Evolutionary conservation across 306 rosid genomes (phyloP).

Genomic region (Gynostemma pentaphyllum): DNA sequence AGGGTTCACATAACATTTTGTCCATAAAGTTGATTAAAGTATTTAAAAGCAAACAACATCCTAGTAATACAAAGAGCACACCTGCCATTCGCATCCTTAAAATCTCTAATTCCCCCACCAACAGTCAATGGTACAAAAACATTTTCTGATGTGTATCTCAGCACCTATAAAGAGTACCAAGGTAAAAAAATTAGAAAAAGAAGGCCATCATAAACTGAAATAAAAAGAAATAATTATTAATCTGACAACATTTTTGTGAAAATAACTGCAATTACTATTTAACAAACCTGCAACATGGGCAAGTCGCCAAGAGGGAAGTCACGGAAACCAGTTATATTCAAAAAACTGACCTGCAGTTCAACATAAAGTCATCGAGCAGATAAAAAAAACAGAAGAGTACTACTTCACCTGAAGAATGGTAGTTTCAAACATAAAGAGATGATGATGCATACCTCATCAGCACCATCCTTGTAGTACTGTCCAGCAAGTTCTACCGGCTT

Average conservation of each 20-base stretch:
- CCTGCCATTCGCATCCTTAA: slow-evolving; percentile 86
- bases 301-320: slow-evolving; percentile 97
- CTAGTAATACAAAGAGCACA: slow-evolving; percentile 17
- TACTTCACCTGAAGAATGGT: not conserved
- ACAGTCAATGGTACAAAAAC: slow-evolving; percentile 96
- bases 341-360: slow-evolving; percentile 64
- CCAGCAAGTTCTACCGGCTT: slow-evolving; percentile 96
- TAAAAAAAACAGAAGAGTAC: not conserved
- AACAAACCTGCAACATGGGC: slow-evolving; percentile 92
- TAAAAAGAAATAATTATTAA: not conserved
- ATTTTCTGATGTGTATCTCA: slow-evolving; percentile 80
- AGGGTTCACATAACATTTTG: not conserved
- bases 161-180: slow-evolving; percentile 41
- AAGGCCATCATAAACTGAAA: no score
- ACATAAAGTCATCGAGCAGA: slow-evolving; percentile 13
- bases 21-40: slow-evolving; percentile 4
- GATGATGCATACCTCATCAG: slow-evolving; percentile 68
- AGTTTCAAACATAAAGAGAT: not conserved
- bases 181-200: not conserved
- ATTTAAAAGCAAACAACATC: not conserved
- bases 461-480: slow-evolving; percentile 86
- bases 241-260: not conserved
- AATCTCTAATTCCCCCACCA: slow-evolving; percentile 97
- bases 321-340: slow-evolving; percentile 89
- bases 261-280: not conserved